These are phyloP conservation scores for Prunus kanzakura DNA, from an alignment of 306 rosid genomes.

Conservation along the genomic window DNA sequence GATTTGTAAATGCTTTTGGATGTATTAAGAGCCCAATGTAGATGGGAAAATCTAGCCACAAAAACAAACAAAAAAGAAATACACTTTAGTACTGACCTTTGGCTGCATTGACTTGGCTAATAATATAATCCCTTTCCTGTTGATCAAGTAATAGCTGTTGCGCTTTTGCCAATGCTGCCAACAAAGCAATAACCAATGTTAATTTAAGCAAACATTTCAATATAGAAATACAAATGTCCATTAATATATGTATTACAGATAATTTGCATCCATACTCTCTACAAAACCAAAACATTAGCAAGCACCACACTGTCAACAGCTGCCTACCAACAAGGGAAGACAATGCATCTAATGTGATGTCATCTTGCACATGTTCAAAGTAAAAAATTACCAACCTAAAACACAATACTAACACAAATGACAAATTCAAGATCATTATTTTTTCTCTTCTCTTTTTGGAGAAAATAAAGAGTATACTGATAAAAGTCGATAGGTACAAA, in stretches of 20 bases:
- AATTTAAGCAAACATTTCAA: conserved; percentile 11
- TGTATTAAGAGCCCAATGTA: neutral
- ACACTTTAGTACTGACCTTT: conserved; percentile 59
- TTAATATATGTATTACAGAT: neutral
- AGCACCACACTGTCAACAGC: neutral
- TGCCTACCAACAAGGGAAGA: neutral
- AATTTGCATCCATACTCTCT: neutral
- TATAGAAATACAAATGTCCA: conserved; percentile 5
- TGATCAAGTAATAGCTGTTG: conserved; percentile 89
- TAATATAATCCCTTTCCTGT: conserved; percentile 88
- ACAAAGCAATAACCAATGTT: conserved; percentile 27
- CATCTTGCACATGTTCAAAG: neutral
- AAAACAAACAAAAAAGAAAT: conserved; percentile 1
- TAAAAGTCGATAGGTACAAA: neutral
- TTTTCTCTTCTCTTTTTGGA: neutral
- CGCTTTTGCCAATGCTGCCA: conserved; percentile 92
- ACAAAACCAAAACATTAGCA: neutral
- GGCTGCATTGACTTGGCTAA: conserved; percentile 83
- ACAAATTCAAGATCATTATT: neutral
- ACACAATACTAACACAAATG: neutral
- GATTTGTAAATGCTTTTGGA: neutral
- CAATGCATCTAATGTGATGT: neutral
- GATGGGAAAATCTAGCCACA: conserved; percentile 5
- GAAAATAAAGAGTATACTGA: neutral
- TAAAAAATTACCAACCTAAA: neutral